Evolutionary conservation across 805 yeast species (phyloP), one percentile per base, ranked within the genome.

Genomic region (Pichia gijzeniarum): DNA sequence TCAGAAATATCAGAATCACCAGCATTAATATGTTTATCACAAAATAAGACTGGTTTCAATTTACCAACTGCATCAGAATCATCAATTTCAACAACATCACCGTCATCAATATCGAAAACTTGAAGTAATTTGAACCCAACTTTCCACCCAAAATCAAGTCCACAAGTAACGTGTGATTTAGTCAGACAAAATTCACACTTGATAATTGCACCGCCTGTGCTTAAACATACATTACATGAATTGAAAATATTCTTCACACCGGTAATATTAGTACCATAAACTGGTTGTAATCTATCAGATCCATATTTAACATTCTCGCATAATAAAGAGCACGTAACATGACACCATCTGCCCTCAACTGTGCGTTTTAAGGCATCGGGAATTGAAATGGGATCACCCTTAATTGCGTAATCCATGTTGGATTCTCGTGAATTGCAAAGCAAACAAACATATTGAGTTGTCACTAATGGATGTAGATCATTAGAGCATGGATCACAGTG

Each of bases 401-500:
- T 56, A 18, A 71, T 66, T 3, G 74, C 67, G 13, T 69, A 59
- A 49, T 71, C 79, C 49, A 69, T 66, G 52, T 75, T 74, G 17
- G 65, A 56, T 39, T 77, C 84, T 36, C 74, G 69, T 0, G 77
- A 71, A 36, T 68, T 61, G 61, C 96, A 89, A n/a, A 88, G 57
- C 14, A 69, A 64, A 60, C 96, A 88, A 2, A 72, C 62, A 56
- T 84, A 82, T 18, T 73, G 65, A 0, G 81, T 74, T 2, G 80
- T 71, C 32, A 70, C 67, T 2, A 73, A 51, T 0, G 93, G 91
- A 49, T 77, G 75, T 42, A 78, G 59, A 40, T 80, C 83, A 57
- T 87, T 86, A 4, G 79, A 70, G 58, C 96, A 89, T 1, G 80
- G 71, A 54, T 87, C 95, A 64, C 96, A 89, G 21, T 72, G 65